Evolutionary conservation across 1,284 basidiomycete species (phyloP), one percentile per base, ranked within the genome.

Genomic region (Puccinia triticina): DNA sequence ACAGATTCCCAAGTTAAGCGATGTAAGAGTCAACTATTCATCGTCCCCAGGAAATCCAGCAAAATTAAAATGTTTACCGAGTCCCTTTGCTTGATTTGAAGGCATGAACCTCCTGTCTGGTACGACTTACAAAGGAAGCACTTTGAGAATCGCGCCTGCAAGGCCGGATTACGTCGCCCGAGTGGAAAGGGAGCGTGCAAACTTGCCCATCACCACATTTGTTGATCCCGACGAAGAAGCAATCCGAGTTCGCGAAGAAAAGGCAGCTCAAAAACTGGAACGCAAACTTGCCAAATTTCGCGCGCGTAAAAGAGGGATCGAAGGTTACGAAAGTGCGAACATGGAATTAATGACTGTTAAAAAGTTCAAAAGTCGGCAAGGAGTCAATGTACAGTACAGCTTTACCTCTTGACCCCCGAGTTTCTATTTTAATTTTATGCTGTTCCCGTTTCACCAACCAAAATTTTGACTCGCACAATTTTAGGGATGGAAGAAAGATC

Each of bases 101-200:
- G 92, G 92, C 87, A 88, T 93, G 86, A 93, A 91, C 85, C 85
- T 91, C 4, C 88, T 94, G 11, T 93, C 92, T 84, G 93, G 93
- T 40, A 90, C 92, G 12, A 92, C 90, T 0, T 94, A 92, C 92
- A 94, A 93, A 87, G 93, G 93, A 23, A 88, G 92, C n/a, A 93
- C 92, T 84, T 87, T 94, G 43, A 89, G 92, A n/a, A 89, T 94
- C 50, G 92, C 92, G 10, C 92, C 93, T 84, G 93, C 93, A 34
- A 92, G 90, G 84, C 91, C 90, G 0, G 91, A 93, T 86, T 94
- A 89, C 85, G 86, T 86, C 8, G 90, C 91, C 85, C 89, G 91
- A 92, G 92, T 66, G 26, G 83, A 78, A 55, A 84, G 48, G 48
- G 86, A 86, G 7, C 85, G 85, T 72, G 89, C 26, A 23, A 71